Base-by-base conservation (phyloP, 1,139 yeast genomes). In the Kodamaea plutei region DNA sequence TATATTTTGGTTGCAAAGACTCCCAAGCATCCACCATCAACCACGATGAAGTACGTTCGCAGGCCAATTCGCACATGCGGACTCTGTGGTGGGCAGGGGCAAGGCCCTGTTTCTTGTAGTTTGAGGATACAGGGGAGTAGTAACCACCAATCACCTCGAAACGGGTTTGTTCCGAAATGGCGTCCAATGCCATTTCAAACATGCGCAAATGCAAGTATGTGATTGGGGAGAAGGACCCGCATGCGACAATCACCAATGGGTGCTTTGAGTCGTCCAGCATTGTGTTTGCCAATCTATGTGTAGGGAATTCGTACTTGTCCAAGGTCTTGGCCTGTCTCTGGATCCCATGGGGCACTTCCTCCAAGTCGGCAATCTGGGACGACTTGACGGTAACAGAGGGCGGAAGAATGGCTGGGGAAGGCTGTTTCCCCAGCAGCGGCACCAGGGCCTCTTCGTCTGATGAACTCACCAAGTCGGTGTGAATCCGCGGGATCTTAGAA, bases 11-110 rank as follows among this genome's bases (percentile, higher is more conserved):
- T 56, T 93, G 98, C 38, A 91, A 66, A 6, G 95, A 83, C 58
- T 91, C 99, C 99, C 99, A 91, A 1, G 97, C 96, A 57, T 91
- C 99, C 15, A 91, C 98, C 97, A 91, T 93, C 29, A 93, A 69
- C 97, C 99, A 91, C 16, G 93, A 79, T 4, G 93, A 80, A 0
- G 99, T 91, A 50, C 98, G 73, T 53, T 91, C 98, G 58, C 98
- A 89, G 0, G 97, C 98, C 53, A 91, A 68, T 56, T 93, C 97
- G 58, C 98, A 89, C 98, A 91, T 91, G 34, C 97, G 70, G 8
- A 91, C 98, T 37, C 99, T 73, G 58, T 91, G 95, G 40, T 69
- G 71, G 0, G 97, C 75, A 0, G 84, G 77, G 0, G 98, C 97
- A 34, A 91, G 66, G 0, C 99, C 99, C 30, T 87, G 88, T 56